Evolutionary conservation across 192 early-diverging fungal species (phyloP).

Genomic region (Coemansia reversa): DNA sequence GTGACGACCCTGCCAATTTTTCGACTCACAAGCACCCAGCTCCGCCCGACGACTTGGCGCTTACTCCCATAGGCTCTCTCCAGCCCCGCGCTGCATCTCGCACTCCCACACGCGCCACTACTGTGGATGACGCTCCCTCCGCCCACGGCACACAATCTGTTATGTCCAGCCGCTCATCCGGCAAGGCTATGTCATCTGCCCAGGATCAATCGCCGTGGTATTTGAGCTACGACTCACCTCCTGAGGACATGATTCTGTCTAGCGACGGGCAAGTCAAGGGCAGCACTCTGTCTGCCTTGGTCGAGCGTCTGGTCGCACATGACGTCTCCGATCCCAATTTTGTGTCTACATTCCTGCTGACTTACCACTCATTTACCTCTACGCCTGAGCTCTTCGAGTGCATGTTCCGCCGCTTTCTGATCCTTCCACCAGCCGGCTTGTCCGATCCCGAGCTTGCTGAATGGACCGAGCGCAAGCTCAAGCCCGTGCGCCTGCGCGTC

Average conservation of each 20-base stretch:
- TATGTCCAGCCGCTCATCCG: constrained; percentile 38
- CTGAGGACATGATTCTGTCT: constrained; percentile 76
- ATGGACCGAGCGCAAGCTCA: constrained; percentile 87
- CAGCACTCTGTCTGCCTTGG: constrained; percentile 79
- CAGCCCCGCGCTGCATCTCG: constrained; percentile 18
- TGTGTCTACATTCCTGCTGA: constrained; percentile 85
- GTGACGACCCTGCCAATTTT: constrained; percentile 54
- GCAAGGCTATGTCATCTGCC: constrained; percentile 22
- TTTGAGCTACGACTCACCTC: constrained; percentile 72
- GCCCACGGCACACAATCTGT: constrained; percentile 31
- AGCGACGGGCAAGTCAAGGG: constrained; percentile 88
- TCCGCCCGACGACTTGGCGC: constrained; percentile 29
- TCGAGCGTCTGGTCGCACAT: constrained; percentile 88
- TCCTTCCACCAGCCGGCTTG: constrained; percentile 70
- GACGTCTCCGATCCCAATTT: constrained; percentile 81
- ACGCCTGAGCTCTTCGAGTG: constrained; percentile 73
- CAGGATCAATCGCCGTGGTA: constrained; percentile 68
- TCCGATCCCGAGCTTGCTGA: constrained; percentile 61
- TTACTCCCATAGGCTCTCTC: constrained; percentile 29
- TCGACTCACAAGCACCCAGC: constrained; percentile 24
- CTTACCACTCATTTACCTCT: constrained; percentile 90
- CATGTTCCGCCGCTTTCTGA: constrained; percentile 75
- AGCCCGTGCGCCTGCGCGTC: constrained; percentile 88
- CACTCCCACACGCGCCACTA: constrained; percentile 28
- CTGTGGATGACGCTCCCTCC: constrained; percentile 18